Evolutionary conservation across 208 protist genomes (phyloP).

Genomic region (Leishmania arabica): DNA sequence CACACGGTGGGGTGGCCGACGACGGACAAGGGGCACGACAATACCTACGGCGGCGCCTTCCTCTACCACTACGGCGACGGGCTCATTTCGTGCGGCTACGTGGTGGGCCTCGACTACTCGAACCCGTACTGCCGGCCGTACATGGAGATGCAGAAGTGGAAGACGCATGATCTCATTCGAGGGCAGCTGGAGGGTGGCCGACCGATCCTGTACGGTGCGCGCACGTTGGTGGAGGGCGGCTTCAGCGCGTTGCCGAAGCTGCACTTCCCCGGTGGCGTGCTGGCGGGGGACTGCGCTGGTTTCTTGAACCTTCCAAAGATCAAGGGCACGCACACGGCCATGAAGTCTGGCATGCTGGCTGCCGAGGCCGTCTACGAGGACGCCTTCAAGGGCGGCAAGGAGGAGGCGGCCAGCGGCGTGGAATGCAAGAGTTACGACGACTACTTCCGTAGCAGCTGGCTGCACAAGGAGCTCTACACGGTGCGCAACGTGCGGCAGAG

Average conservation of each 20-base stretch:
- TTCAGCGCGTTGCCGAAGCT: slow-evolving; percentile 94
- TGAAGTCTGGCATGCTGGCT: slow-evolving; percentile 92
- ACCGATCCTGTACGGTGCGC: slow-evolving; percentile 95
- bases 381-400: slow-evolving; percentile 61
- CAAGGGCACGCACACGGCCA: slow-evolving; percentile 98
- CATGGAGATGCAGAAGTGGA: slow-evolving; percentile 96
- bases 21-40: slow-evolving; percentile 71
- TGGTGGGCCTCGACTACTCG: slow-evolving; percentile 97
- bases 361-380: slow-evolving; percentile 88
- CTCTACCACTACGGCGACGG: slow-evolving; percentile 96
- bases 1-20: slow-evolving; percentile 97
- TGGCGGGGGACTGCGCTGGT: slow-evolving; percentile 97
- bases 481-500: slow-evolving; percentile 95
- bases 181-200: slow-evolving; percentile 88
- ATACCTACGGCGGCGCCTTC: slow-evolving; percentile 97
- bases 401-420: slow-evolving; percentile 44
- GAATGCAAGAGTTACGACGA: slow-evolving; percentile 86
- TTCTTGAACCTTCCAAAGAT: slow-evolving; percentile 98
- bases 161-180: slow-evolving; percentile 90
- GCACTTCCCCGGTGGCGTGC: slow-evolving; percentile 93
- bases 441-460: slow-evolving; percentile 91
- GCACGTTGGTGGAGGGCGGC: slow-evolving; percentile 97
- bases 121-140: slow-evolving; percentile 97
- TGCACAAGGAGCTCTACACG: slow-evolving; percentile 93
- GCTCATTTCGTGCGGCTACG: slow-evolving; percentile 93